Base-by-base conservation (phyloP, 331 rosid genomes). In the Quercus lobata region DNA sequence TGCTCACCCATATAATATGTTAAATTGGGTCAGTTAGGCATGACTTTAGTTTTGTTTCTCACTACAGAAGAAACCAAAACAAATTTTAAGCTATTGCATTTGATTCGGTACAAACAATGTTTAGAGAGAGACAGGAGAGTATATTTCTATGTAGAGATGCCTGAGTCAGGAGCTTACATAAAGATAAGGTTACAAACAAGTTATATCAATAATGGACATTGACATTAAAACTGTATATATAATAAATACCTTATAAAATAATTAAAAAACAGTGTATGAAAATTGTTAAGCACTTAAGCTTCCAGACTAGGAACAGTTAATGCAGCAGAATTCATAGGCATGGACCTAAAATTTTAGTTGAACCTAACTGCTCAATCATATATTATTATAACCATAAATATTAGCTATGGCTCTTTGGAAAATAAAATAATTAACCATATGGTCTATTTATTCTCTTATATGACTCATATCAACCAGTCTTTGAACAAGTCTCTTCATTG, bases 141-240 rank as follows among this genome's bases (percentile, higher is more conserved):
- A 35, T 83, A 91, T 87, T 80, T 80, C 93, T 78, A 69, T 77
- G 69, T 27, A 66, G 83, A 90, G 88, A 93, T 91, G 78, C 97
- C 86, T 66, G 44, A 57, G 57, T 52, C 66, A 81, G 61, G 76
- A 79, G 75, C 62, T 66, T 76, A 76, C 87, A 86, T 79, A 83
- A 55, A 83, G 90, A 86, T 95, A 92, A 91, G 82, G 80, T 30
- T 84, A 71, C 30, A 73, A 70, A 78, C 24, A 73, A 58, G 21
- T n/a, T n/a, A 44, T 57, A 37, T 8, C 12, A 73, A 60, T 66
- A 60, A 24, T 41, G 80, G 78, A 74, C 66, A 58, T 63, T 32
- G 72, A 73, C 71, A 82, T 72, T 69, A 44, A 29, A 68, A 52
- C 73, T 79, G 82, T 72, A 58, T 29, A 55, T 57, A 74, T 57